Evolutionary conservation across 208 protist genomes (phyloP).

Genomic region (Leishmania major): DNA sequence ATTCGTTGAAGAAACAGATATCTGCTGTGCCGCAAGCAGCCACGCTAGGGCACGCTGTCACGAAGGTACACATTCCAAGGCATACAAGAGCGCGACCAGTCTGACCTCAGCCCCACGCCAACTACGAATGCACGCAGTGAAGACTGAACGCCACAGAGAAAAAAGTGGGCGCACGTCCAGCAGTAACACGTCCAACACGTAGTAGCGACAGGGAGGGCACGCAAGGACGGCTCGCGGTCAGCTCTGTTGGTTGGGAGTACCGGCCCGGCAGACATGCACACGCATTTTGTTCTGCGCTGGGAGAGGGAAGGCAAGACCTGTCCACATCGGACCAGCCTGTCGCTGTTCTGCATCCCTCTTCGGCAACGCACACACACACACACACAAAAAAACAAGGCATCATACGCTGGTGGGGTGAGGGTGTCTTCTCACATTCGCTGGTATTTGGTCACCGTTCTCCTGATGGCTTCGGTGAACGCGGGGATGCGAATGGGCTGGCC

Average conservation of each 20-base stretch:
- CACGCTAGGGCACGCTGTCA: not conserved
- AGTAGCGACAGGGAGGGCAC: not conserved
- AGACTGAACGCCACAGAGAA: not conserved
- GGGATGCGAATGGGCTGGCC: constrained; percentile 85
- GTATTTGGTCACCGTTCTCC: constrained; percentile 47
- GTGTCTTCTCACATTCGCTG: constrained; percentile 21
- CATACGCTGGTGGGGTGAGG: not conserved
- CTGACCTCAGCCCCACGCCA: not conserved
- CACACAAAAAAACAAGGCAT: not conserved
- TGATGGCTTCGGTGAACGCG: constrained; percentile 75
- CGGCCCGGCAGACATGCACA: not conserved
- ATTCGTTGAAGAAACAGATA: not conserved
- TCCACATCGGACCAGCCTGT: not conserved
- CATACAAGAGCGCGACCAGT: not conserved
- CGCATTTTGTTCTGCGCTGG: not conserved
- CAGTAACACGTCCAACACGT: not conserved
- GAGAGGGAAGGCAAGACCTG: not conserved
- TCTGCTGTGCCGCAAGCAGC: not conserved
- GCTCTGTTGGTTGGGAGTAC: not conserved
- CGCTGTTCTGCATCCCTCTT: not conserved
- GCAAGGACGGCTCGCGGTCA: not conserved
- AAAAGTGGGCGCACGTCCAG: not conserved
- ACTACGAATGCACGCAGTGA: not conserved
- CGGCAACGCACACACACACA: too few species aligned
- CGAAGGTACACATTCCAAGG: not conserved